Conservation (phyloP, 78 protist species). For the Protostelium mycophagum region DNA sequence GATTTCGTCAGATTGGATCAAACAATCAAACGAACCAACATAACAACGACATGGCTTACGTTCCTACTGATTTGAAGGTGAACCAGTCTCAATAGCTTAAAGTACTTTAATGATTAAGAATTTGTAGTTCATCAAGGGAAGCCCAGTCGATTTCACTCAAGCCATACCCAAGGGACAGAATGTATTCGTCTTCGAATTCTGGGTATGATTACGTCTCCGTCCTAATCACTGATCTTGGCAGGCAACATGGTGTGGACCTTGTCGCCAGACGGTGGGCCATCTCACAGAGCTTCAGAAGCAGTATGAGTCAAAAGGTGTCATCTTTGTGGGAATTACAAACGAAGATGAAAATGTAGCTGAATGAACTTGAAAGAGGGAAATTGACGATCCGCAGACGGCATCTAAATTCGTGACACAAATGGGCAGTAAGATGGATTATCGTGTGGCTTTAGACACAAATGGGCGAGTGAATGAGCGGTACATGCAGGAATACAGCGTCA, state of each 20-base stretch:
- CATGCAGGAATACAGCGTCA: background rate
- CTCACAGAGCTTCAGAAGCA: background rate
- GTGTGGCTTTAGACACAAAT: background rate
- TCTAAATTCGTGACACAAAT: background rate
- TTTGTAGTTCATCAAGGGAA: background rate
- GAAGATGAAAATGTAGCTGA: background rate
- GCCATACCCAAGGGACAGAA: background rate
- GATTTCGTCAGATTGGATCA: too few relatives aligned
- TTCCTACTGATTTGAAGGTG: background rate
- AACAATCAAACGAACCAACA: too few relatives aligned
- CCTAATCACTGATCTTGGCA: background rate
- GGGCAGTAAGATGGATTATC: background rate
- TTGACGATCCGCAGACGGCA: background rate
- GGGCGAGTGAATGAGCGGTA: background rate
- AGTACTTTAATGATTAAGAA: background rate
- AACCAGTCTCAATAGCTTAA: background rate
- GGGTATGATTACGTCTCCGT: background rate
- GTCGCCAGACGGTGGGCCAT: background rate
- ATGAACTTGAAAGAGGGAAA: too few relatives aligned
- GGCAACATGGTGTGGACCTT: background rate
- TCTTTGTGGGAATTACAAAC: background rate
- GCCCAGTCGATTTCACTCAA: background rate
- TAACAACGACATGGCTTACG: background rate
- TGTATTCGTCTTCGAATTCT: background rate
- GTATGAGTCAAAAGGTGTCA: background rate